These are phyloP conservation scores for Daedalea quercina DNA, from an alignment of 768 basidiomycete genomes.

Conservation along the genomic window DNA sequence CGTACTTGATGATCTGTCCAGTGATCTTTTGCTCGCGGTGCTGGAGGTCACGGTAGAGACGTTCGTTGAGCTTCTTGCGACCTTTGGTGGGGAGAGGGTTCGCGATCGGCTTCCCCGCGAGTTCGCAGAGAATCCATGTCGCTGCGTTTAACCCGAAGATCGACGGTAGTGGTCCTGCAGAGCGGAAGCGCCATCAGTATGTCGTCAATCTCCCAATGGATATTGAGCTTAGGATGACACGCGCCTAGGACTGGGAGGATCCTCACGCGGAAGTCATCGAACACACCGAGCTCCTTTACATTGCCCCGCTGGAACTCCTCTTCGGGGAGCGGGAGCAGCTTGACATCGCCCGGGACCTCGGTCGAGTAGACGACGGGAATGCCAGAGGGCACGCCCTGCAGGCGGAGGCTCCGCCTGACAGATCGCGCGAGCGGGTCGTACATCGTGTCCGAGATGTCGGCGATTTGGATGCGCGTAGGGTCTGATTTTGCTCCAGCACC, in stretches of 20 bases:
- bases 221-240: slow-evolving; percentile 11
- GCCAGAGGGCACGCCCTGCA: slow-evolving; percentile 51
- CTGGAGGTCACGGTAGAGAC: slow-evolving; percentile 70
- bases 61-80: slow-evolving; percentile 76
- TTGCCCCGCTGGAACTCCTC: slow-evolving; percentile 88
- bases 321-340: slow-evolving; percentile 83
- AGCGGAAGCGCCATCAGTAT: no score
- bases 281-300: slow-evolving; percentile 82
- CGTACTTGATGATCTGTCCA: slow-evolving; percentile 50
- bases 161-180: slow-evolving; percentile 69
- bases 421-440: slow-evolving; percentile 94
- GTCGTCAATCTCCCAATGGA: not conserved
- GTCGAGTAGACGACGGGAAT: slow-evolving; percentile 94
- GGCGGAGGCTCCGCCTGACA: slow-evolving; percentile 71
- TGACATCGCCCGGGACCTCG: slow-evolving; percentile 84
- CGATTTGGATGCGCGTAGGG: slow-evolving; percentile 92
- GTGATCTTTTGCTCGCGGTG: slow-evolving; percentile 66
- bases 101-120: slow-evolving; percentile 76
- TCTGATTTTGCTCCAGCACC: slow-evolving; percentile 93
- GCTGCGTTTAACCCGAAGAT: slow-evolving; percentile 90
- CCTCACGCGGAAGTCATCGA: slow-evolving; percentile 90
- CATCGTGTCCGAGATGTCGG: slow-evolving; percentile 85
- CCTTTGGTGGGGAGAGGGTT: slow-evolving; percentile 86
- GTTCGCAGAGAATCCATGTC: slow-evolving; percentile 80
- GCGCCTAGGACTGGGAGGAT: slow-evolving; percentile 87